These are phyloP conservation scores for Pelargonium australe DNA, from an alignment of 441 rosid species.

Conservation along the genomic window DNA sequence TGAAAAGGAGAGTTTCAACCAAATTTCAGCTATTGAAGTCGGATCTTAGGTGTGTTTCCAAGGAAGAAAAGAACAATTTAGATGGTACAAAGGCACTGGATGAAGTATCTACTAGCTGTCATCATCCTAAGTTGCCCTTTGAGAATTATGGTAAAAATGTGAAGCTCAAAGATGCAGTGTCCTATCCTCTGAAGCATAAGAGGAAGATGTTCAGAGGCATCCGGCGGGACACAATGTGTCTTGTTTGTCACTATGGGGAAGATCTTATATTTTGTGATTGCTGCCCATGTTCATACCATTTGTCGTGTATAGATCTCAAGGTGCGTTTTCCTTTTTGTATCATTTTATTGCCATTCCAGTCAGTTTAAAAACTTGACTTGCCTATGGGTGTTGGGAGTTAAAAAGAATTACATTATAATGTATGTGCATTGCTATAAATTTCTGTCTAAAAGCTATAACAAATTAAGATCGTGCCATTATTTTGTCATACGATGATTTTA, in stretches of 20 bases:
- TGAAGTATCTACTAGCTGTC: slow-evolving; percentile 11
- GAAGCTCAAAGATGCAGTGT: slow-evolving; percentile 29
- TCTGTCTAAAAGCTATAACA: background rate
- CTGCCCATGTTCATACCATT: slow-evolving; percentile 38
- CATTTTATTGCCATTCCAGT: background rate
- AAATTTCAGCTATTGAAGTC: slow-evolving; percentile 14
- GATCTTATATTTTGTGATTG: slow-evolving; percentile 27
- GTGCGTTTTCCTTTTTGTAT: slow-evolving; percentile 18
- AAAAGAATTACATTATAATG: background rate
- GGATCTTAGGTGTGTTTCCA: slow-evolving; percentile 11
- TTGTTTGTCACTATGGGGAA: slow-evolving; percentile 35
- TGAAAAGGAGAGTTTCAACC: slow-evolving; percentile 18
- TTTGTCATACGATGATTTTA: background rate
- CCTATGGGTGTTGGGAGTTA: background rate
- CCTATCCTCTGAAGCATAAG: slow-evolving; percentile 30
- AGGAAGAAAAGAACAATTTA: slow-evolving; percentile 12
- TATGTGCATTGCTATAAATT: background rate
- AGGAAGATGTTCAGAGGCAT: slow-evolving; percentile 21
- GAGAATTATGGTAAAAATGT: slow-evolving; percentile 19
- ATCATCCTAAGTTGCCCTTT: slow-evolving; percentile 8
- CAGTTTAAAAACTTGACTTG: background rate
- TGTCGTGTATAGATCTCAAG: slow-evolving; percentile 31
- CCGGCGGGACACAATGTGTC: slow-evolving; percentile 32
- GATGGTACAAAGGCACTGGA: slow-evolving; percentile 14
- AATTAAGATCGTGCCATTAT: background rate